Percentiles rank a stretch among this genome's conserved stretches.
These are phyloP conservation scores for Sabuloglossum arenarium DNA, from an alignment of 495 filamentous ascomycete species.

Conservation along the genomic window DNA sequence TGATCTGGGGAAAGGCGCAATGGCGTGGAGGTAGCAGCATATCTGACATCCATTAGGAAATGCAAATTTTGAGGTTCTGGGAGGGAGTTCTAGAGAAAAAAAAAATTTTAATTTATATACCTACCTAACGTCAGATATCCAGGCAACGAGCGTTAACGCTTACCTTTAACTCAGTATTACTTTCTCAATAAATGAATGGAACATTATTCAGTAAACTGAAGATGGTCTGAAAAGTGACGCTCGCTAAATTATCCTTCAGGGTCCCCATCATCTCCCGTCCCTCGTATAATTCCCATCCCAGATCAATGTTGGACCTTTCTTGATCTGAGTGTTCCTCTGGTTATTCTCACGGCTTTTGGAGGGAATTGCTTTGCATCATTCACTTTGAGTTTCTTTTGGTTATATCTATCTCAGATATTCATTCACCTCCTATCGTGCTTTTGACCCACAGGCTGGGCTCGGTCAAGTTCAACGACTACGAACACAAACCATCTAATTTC, in stretches of 20 bases:
- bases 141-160: background rate
- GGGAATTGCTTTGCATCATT: background rate
- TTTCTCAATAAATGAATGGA: too few relatives aligned
- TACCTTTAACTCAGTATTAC: too few relatives aligned
- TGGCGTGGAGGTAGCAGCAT: background rate
- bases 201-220: too few relatives aligned
- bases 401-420: slow-evolving; percentile 2
- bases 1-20: background rate
- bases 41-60: background rate
- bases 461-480: background rate
- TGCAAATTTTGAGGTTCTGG: too few relatives aligned
- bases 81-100: too few relatives aligned
- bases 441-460: background rate
- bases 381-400: background rate
- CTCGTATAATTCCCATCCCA: too few relatives aligned
- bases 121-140: too few relatives aligned
- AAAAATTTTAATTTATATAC: too few relatives aligned
- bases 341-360: background rate
- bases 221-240: too few relatives aligned
- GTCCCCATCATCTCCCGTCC: too few relatives aligned
- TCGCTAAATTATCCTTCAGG: too few relatives aligned
- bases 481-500: background rate
- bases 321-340: background rate
- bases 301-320: background rate
- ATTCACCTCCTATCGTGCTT: slow-evolving; percentile 5